These are phyloP conservation scores for Aegilops sharonensis DNA, from an alignment of 176 grass and related monocot genomes.

Conservation along the genomic window DNA sequence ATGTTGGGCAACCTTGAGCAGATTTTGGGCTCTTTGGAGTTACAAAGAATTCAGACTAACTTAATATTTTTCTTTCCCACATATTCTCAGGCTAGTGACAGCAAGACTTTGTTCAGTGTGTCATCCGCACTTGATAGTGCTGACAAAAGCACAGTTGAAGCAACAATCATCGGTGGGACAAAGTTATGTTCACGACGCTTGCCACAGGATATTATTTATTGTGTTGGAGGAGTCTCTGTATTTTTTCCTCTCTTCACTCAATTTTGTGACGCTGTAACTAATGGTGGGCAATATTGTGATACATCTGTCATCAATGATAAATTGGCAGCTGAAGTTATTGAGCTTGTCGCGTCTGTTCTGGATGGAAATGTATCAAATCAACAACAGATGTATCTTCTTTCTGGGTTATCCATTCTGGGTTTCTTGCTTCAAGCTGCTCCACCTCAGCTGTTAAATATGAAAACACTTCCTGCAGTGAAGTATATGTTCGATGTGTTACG, in stretches of 20 bases:
- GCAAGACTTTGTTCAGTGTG: conserved; percentile 79
- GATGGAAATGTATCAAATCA: conserved; percentile 95
- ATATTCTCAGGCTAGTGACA: conserved; percentile 64
- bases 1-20: conserved; percentile 5
- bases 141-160: conserved; percentile 79
- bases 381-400: conserved; percentile 98
- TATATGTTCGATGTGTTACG: conserved; percentile 88
- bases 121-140: conserved; percentile 63
- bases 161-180: conserved; percentile 74
- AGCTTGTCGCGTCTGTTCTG: conserved; percentile 93
- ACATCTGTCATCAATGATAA: conserved; percentile 20
- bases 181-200: conserved; percentile 82
- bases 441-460: conserved; percentile 68
- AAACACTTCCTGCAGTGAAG: conserved; percentile 78
- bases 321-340: conserved; percentile 76
- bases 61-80: not conserved
- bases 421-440: conserved; percentile 88
- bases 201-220: conserved; percentile 96
- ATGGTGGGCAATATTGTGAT: conserved; percentile 39
- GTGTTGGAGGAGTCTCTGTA: conserved; percentile 97
- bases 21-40: not conserved
- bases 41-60: not conserved
- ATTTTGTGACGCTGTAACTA: conserved; percentile 57
- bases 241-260: conserved; percentile 95
- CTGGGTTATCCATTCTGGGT: conserved; percentile 92